Evolutionary conservation across 208 protist species (phyloP).

Genomic region (Trypanosoma grayi): DNA sequence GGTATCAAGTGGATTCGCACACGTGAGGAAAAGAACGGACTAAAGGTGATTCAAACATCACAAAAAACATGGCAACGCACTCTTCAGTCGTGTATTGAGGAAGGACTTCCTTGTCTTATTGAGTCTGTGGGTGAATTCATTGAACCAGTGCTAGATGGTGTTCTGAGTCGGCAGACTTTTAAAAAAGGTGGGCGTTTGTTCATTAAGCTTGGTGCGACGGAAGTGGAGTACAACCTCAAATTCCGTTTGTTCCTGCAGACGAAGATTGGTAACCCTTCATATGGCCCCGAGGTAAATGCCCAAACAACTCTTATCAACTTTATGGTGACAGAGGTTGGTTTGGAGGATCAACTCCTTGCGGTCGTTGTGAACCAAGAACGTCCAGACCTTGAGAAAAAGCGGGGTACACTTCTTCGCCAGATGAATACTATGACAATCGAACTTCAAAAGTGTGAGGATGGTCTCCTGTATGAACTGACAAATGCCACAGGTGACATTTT

Average conservation of each 20-base stretch:
- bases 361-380: conserved; percentile 97
- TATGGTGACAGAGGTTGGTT: conserved; percentile 97
- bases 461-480: conserved; percentile 94
- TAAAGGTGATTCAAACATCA: conserved; percentile 92
- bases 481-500: conserved; percentile 96
- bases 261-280: conserved; percentile 98
- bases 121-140: conserved; percentile 96
- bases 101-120: conserved; percentile 92
- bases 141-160: conserved; percentile 97
- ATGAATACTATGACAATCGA: conserved; percentile 99
- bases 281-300: conserved; percentile 98
- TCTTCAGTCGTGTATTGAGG: conserved; percentile 92
- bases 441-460: conserved; percentile 97
- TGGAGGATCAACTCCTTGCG: conserved; percentile 98
- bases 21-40: conserved; percentile 93
- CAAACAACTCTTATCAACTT: conserved; percentile 99
- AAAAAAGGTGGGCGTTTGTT: conserved; percentile 89
- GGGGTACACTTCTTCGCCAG: conserved; percentile 92
- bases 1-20: conserved; percentile 97
- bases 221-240: conserved; percentile 95
- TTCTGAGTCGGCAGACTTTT: conserved; percentile 95
- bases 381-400: conserved; percentile 97
- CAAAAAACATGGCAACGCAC: conserved; percentile 90
- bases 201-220: conserved; percentile 96
- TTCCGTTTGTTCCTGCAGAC: conserved; percentile 98